Conservation (phyloP, 2,329 filamentous ascomycete genomes). For the Claviceps capensis region DNA sequence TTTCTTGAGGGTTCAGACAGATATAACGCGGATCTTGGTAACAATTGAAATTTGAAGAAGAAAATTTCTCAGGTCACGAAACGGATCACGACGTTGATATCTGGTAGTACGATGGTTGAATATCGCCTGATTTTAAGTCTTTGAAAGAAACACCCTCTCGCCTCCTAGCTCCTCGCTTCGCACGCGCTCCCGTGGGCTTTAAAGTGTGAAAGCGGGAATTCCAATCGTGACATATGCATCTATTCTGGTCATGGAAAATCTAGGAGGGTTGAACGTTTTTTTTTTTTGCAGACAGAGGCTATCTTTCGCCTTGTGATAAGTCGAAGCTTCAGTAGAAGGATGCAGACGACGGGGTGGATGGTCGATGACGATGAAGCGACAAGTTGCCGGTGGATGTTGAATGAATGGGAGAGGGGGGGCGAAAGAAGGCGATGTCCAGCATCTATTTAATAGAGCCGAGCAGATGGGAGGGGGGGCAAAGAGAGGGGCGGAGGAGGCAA, state of each 20-base stretch:
- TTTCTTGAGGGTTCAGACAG: conserved; percentile 7
- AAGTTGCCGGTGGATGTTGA: conserved; percentile 7
- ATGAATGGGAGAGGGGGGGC: conserved; percentile 13
- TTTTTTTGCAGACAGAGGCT: conserved; percentile 15
- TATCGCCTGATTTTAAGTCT: conserved; percentile 30
- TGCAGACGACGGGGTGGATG: conserved; percentile 15
- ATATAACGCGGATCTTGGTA: conserved; percentile 12
- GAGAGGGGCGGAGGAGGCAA: conserved; percentile 3
- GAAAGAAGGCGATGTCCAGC: conserved; percentile 10
- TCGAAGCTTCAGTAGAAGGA: conserved; percentile 6
- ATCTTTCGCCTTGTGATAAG: conserved; percentile 15
- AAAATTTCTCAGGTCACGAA: conserved; percentile 8
- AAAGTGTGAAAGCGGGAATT: conserved; percentile 53
- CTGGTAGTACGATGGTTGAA: conserved; percentile 44
- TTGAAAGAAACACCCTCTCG: conserved; percentile 15
- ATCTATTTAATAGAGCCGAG: conserved; percentile 7
- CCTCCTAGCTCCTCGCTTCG: conserved; percentile 38
- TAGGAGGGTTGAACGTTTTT: conserved; percentile 15
- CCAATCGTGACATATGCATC: conserved; percentile 24
- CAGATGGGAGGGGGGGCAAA: conserved; percentile 5
- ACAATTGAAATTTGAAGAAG: background rate
- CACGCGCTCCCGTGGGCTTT: conserved; percentile 54
- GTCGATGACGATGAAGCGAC: conserved; percentile 8
- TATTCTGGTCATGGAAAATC: conserved; percentile 29
- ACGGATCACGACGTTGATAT: conserved; percentile 14